A percentile compares a stretch with the other conserved stretches of the same genome.
Evolutionary conservation across 148 eudicot species (phyloP).

Genomic region (Diospyros kaki): DNA sequence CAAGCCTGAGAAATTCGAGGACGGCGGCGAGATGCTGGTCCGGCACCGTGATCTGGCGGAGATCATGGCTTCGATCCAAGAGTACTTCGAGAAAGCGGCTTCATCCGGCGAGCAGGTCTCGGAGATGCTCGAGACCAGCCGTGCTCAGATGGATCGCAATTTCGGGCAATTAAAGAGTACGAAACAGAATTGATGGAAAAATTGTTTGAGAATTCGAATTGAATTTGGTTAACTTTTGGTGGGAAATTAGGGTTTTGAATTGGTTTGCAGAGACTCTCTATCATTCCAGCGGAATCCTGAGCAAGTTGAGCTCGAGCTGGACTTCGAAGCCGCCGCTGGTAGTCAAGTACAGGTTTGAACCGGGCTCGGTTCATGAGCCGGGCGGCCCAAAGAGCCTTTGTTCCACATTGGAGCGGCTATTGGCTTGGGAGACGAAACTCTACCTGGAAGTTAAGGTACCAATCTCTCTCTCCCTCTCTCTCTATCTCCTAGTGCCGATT

Average conservation of each 20-base stretch:
- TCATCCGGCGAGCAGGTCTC: conserved; percentile 84
- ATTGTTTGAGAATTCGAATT: background rate
- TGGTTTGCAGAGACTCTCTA: conserved; percentile 74
- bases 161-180: conserved; percentile 73
- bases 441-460: conserved; percentile 95
- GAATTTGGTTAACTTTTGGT: background rate
- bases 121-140: conserved; percentile 80
- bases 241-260: background rate
- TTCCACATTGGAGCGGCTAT: conserved; percentile 84
- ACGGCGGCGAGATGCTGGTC: conserved; percentile 44
- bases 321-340: conserved; percentile 95
- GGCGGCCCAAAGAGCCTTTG: conserved; percentile 78
- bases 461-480: background rate
- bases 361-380: conserved; percentile 49
- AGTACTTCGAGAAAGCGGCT: conserved; percentile 89
- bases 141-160: conserved; percentile 95
- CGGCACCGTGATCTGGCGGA: conserved; percentile 78
- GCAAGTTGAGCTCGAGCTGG: conserved; percentile 93
- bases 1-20: conserved; percentile 42
- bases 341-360: conserved; percentile 76
- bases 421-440: conserved; percentile 99
- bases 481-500: too few species aligned
- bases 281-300: conserved; percentile 91
- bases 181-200: conserved; percentile 13
- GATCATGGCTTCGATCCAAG: conserved; percentile 64